Conservation (phyloP, 2,329 filamentous ascomycete genomes). For the Xylariales sp. region DNA sequence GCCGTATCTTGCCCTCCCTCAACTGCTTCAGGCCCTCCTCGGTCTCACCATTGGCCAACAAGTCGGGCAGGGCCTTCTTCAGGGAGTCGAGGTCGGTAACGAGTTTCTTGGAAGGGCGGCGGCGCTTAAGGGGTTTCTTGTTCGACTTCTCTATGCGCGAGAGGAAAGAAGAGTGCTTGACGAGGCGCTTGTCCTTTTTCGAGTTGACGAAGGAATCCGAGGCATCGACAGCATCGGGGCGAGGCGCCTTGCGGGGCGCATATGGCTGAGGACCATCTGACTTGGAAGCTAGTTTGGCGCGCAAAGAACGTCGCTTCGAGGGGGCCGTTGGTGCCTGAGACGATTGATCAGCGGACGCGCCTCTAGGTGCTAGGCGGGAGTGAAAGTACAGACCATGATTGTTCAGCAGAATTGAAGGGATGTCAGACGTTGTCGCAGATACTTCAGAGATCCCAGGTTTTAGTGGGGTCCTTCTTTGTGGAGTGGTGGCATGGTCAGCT, state of each 20-base stretch:
- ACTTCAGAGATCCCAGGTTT: constrained; percentile 6
- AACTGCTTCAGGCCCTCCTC: constrained; percentile 36
- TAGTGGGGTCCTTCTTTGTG: background rate
- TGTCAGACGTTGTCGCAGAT: too few relatives aligned
- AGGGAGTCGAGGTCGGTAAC: constrained; percentile 70
- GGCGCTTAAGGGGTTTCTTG: constrained; percentile 54
- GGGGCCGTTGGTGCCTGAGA: constrained; percentile 37
- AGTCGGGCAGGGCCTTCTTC: constrained; percentile 72
- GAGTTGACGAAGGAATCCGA: constrained; percentile 58
- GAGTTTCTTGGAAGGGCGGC: constrained; percentile 72
- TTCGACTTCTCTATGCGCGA: constrained; percentile 64
- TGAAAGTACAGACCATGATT: too few relatives aligned
- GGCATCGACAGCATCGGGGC: constrained; percentile 43
- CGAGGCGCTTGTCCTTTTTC: constrained; percentile 78
- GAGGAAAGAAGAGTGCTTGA: constrained; percentile 77
- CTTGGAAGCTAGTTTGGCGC: constrained; percentile 50
- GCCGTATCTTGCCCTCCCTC: constrained; percentile 59
- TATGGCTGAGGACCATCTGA: constrained; percentile 40
- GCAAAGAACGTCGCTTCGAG: constrained; percentile 52
- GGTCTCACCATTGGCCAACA: constrained; percentile 42
- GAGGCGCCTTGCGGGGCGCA: constrained; percentile 48
- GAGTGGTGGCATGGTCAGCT: background rate
- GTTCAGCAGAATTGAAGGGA: background rate
- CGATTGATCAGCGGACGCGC: too few relatives aligned
- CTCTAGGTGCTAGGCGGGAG: too few relatives aligned